phyloP scores from a whole-genome alignment of 2,329 filamentous ascomycete species.

The Clarireedia hainanense region DNA sequence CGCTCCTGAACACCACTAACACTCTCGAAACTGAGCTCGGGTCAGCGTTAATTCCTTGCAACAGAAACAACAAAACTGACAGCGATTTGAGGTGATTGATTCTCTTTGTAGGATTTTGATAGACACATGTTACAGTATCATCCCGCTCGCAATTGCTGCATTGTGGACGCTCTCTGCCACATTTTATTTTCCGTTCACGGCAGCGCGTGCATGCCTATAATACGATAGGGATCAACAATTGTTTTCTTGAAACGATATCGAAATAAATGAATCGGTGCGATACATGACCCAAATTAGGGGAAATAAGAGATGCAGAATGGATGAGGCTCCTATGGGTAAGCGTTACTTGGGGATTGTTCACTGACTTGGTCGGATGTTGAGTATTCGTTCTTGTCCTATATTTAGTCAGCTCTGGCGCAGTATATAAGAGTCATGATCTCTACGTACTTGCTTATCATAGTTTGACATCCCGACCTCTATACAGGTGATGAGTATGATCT shows the following conservation, averaged over 20 bases:
- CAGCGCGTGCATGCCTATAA: conserved; percentile 6
- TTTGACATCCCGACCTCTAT: not conserved
- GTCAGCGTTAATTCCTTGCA: not conserved
- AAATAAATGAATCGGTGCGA: not conserved
- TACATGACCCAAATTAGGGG: not conserved
- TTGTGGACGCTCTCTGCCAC: conserved; percentile 3
- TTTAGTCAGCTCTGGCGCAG: not conserved
- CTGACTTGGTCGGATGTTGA: not conserved
- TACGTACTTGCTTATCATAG: not conserved
- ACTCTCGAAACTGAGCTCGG: conserved; percentile 1
- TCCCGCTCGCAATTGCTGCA: conserved; percentile 8
- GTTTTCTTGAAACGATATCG: not conserved
- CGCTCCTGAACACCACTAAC: conserved; percentile 3
- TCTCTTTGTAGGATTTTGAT: conserved; percentile 9
- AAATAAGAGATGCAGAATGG: not conserved
- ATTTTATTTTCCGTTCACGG: conserved; percentile 8
- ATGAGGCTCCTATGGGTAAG: not conserved
- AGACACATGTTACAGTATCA: conserved; percentile 9
- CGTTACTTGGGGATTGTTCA: not conserved
- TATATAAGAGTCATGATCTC: not conserved
- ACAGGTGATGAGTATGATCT: too few relatives aligned
- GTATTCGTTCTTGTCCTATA: not conserved
- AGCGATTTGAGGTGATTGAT: conserved; percentile 8
- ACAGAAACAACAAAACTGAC: conserved; percentile 1
- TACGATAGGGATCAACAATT: not conserved